phyloP scores from a whole-genome alignment of 2,329 filamentous ascomycete species.

The Fusarium guadeloupense region DNA sequence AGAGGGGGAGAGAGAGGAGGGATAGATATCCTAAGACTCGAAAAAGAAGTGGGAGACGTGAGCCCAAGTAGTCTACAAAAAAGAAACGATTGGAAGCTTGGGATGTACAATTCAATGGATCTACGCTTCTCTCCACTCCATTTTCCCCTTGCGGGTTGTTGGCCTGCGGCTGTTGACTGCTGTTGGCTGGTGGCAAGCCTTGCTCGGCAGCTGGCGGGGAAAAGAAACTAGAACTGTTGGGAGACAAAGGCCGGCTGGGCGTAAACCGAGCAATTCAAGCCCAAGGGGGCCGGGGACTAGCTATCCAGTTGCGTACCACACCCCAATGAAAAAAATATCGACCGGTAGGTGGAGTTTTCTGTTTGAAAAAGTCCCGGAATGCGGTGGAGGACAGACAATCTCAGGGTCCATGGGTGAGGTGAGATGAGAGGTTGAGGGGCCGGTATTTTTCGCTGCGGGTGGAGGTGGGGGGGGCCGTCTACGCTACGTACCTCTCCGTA shows the following conservation, averaged over 20 bases:
- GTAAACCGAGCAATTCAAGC: slow-evolving; percentile 26
- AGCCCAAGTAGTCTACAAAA: slow-evolving; percentile 38
- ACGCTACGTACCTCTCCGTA: not conserved
- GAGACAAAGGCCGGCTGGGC: slow-evolving; percentile 36
- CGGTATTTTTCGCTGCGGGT: slow-evolving; percentile 14
- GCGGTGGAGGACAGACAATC: slow-evolving; percentile 21
- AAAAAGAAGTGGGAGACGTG: slow-evolving; percentile 34
- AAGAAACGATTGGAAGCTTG: slow-evolving; percentile 27
- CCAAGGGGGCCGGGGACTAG: slow-evolving; percentile 12
- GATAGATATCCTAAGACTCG: slow-evolving; percentile 3
- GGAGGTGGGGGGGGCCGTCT: slow-evolving; percentile 20
- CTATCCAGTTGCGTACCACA: not conserved
- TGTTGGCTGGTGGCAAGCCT: slow-evolving; percentile 41
- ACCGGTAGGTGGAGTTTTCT: slow-evolving; percentile 9
- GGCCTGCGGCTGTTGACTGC: slow-evolving; percentile 30
- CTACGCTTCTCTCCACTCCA: slow-evolving; percentile 31
- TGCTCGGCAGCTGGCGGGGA: slow-evolving; percentile 40
- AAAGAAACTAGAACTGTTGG: slow-evolving; percentile 44
- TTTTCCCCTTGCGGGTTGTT: slow-evolving; percentile 35
- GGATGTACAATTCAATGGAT: slow-evolving; percentile 37
- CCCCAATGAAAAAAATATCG: slow-evolving; percentile 38
- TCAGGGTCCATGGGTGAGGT: slow-evolving; percentile 29
- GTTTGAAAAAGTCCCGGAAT: slow-evolving; percentile 22
- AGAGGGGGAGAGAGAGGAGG: slow-evolving; percentile 11
- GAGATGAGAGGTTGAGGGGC: slow-evolving; percentile 30